Evolutionary conservation across 176 grass and related monocot species (phyloP), one percentile per base, ranked within the genome.

Genomic region (Dendrocalamus sinicus): DNA sequence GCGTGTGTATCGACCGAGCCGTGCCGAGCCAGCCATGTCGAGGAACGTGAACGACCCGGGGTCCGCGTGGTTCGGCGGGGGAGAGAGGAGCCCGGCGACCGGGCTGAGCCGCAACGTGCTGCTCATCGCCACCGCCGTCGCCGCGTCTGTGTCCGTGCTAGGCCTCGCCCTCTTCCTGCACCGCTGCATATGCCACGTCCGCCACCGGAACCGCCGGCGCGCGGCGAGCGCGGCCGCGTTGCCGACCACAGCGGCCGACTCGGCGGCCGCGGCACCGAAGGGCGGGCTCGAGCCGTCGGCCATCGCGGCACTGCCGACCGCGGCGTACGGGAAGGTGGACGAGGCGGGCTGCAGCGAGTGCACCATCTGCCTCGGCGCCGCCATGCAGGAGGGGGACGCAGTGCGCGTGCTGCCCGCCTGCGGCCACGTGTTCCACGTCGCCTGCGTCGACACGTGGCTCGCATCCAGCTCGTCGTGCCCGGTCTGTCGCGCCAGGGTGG

Each of bases 391-490:
- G 8, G 91, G 80, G 22, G 91, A 92, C 4, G 59, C 43, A n/a
- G 91, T 85, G 80, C 64, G 88, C 39, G 30, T 53, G 55, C 76
- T 92, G 64, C 91, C 91, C 4, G 76, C 80, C 47, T 92, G 91
- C 84, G 28, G 47, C 0, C 88, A 92, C 76, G 88, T 87, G 7
- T 92, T 92, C 88, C 88, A 92, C 88, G 88, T 92, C 55, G 30
- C 37, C 57, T 92, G 91, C 81, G 7, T 92, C 76, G 91, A 90
- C 76, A 71, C 41, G 4, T 92, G 91, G 91, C 81, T 92, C 63
- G 85, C 70, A 6, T 87, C 91, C 10, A 92, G 77, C 87, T 92
- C 91, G 2, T 92, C 91, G 3, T 92, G 91, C 76, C 88, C 88
- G 4, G 88, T 92, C 22, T 92, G 88, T 81, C 91, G 91, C 65